phyloP scores from a whole-genome alignment of 768 basidiomycete species.

The Postia placenta region DNA sequence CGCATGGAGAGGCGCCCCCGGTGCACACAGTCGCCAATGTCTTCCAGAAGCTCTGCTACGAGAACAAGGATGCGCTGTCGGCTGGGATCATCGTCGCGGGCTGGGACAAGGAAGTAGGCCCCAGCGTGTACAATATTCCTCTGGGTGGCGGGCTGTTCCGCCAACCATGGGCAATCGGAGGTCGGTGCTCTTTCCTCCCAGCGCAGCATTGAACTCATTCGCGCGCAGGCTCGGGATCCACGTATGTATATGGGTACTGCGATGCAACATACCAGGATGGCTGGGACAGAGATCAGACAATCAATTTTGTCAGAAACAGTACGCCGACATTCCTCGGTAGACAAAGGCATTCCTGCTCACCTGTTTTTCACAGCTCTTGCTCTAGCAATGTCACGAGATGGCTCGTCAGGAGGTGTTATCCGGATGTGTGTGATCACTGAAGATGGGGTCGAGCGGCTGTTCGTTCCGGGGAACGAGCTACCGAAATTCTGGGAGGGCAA shows the following conservation, averaged over 20 bases:
- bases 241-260: slow-evolving; percentile 98
- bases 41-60: slow-evolving; percentile 87
- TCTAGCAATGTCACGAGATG: slow-evolving; percentile 96
- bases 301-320: slow-evolving; percentile 97
- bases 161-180: slow-evolving; percentile 98
- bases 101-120: slow-evolving; percentile 89
- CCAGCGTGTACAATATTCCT: slow-evolving; percentile 95
- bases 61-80: slow-evolving; percentile 82
- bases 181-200: slow-evolving; percentile 41
- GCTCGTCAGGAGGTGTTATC: slow-evolving; percentile 95
- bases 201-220: neutral
- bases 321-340: slow-evolving; percentile 27
- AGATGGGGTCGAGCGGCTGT: slow-evolving; percentile 85
- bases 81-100: slow-evolving; percentile 98
- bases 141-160: slow-evolving; percentile 95
- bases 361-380: slow-evolving; percentile 58
- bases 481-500: slow-evolving; percentile 88
- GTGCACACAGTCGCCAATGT: slow-evolving; percentile 77
- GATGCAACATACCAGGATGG: slow-evolving; percentile 96
- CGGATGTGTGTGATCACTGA: slow-evolving; percentile 97
- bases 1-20: slow-evolving; percentile 56
- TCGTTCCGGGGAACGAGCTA: slow-evolving; percentile 86
- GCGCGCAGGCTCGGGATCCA: slow-evolving; percentile 79
- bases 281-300: slow-evolving; percentile 84
- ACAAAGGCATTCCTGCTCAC: neutral